phyloP scores from a whole-genome alignment of 2,329 filamentous ascomycete genomes.

The Talaromyces amestolkiae region DNA sequence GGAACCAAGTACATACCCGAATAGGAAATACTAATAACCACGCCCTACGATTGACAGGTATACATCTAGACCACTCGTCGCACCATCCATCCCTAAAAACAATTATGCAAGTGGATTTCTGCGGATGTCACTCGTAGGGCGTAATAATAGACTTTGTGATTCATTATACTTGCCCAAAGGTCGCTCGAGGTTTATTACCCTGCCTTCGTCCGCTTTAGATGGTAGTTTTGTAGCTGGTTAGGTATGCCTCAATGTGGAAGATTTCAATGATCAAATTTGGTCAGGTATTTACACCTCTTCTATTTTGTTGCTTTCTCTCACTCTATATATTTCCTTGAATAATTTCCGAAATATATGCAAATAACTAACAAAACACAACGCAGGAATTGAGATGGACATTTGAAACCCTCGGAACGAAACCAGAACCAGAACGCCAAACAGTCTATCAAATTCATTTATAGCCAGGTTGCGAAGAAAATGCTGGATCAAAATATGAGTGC shows the following conservation, averaged over 20 bases:
- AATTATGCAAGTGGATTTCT: not conserved
- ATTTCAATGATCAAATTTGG: not conserved
- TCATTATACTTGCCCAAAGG: not conserved
- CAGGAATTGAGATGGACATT: not conserved
- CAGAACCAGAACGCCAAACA: not conserved
- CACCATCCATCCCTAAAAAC: not conserved
- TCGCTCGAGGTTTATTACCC: not conserved
- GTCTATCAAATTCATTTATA: slow-evolving; percentile 2
- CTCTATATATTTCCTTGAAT: not conserved
- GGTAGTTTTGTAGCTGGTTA: not conserved
- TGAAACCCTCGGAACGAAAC: not conserved
- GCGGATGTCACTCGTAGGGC: not conserved
- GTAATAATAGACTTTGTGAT: not conserved
- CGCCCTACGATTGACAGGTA: not conserved
- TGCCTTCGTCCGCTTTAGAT: not conserved
- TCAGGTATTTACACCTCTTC: not conserved
- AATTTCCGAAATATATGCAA: not conserved
- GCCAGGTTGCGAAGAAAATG: slow-evolving; percentile 5
- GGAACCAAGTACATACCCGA: not conserved
- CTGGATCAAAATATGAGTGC: slow-evolving; percentile 11
- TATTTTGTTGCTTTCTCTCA: not conserved
- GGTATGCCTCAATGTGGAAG: not conserved
- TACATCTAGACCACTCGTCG: not conserved
- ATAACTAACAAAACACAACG: not conserved
- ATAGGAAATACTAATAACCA: not conserved